phyloP scores from a whole-genome alignment of 2,329 filamentous ascomycete genomes.

The Dendryphion nanum region DNA sequence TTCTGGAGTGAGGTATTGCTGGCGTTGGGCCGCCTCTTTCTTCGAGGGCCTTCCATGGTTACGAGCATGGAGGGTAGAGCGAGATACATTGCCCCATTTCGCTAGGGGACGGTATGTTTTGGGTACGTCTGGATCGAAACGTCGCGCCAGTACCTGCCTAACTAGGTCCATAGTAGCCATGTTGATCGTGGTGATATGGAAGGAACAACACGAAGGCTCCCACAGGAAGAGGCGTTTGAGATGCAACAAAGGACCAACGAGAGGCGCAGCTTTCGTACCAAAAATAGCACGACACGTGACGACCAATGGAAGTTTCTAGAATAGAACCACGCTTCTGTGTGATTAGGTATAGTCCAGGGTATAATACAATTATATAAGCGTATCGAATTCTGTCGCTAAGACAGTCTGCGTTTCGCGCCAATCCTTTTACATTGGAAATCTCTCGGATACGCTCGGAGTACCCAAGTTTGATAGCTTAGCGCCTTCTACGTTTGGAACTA shows the following conservation, averaged over 20 bases:
- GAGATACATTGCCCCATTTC: conserved; percentile 5
- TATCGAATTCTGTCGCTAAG: too few species aligned
- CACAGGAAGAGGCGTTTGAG: too few species aligned
- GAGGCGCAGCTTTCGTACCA: background rate
- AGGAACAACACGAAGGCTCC: too few species aligned
- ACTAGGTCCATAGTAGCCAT: background rate
- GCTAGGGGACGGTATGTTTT: conserved; percentile 1
- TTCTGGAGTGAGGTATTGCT: conserved; percentile 26
- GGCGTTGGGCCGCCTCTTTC: conserved; percentile 22
- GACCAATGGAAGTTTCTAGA: background rate
- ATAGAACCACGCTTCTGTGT: background rate
- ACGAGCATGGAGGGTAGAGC: conserved; percentile 15
- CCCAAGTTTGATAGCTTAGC: too few species aligned
- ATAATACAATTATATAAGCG: too few species aligned
- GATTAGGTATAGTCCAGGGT: background rate
- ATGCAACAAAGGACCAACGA: too few species aligned
- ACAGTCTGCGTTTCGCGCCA: too few species aligned
- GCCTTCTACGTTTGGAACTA: too few species aligned
- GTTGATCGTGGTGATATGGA: background rate
- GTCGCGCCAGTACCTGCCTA: background rate
- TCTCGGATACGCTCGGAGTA: too few species aligned
- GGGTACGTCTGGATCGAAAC: background rate
- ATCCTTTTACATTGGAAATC: too few species aligned
- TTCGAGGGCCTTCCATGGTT: conserved; percentile 19
- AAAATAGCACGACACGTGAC: background rate